Conservation (phyloP, 768 basidiomycete species). For the Tricholoma sp. region DNA sequence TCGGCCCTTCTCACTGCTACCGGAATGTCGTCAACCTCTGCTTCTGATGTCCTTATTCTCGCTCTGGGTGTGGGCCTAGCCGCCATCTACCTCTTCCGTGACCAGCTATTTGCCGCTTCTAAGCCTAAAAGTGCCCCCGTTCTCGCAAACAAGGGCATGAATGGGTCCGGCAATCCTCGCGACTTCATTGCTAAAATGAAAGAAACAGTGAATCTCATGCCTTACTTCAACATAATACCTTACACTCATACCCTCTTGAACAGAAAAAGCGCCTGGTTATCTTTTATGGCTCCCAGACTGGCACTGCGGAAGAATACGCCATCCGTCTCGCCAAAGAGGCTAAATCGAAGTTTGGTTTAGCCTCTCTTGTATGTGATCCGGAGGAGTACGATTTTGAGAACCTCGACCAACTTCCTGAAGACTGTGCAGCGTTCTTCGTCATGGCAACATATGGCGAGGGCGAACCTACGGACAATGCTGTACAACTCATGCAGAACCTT, state of each 20-base stretch:
- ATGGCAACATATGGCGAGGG: slow-evolving; percentile 99
- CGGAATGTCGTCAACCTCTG: slow-evolving; percentile 55
- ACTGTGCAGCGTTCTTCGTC: slow-evolving; percentile 88
- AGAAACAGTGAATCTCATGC: slow-evolving; percentile 60
- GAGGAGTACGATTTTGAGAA: slow-evolving; percentile 99
- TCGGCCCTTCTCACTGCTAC: slow-evolving; percentile 23
- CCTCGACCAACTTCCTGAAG: slow-evolving; percentile 85
- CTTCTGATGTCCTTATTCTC: slow-evolving; percentile 72
- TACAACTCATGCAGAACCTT: slow-evolving; percentile 89
- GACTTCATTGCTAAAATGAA: slow-evolving; percentile 96
- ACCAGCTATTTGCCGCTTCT: slow-evolving; percentile 67
- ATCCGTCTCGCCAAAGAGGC: slow-evolving; percentile 97
- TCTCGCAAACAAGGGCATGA: slow-evolving; percentile 39
- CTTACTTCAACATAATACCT: not conserved
- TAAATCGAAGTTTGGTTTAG: slow-evolving; percentile 91
- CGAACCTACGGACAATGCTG: slow-evolving; percentile 97
- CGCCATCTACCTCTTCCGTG: slow-evolving; percentile 77
- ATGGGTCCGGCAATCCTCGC: slow-evolving; percentile 82
- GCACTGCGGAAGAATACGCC: slow-evolving; percentile 97
- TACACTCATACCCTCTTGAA: slow-evolving; percentile 2
- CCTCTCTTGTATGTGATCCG: slow-evolving; percentile 95
- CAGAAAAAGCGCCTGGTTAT: slow-evolving; percentile 97
- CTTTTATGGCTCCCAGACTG: slow-evolving; percentile 98
- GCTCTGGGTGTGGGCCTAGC: slow-evolving; percentile 72
- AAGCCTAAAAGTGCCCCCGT: slow-evolving; percentile 54